Evolutionary conservation across 306 rosid species (phyloP).

Genomic region (Glycine soja): DNA sequence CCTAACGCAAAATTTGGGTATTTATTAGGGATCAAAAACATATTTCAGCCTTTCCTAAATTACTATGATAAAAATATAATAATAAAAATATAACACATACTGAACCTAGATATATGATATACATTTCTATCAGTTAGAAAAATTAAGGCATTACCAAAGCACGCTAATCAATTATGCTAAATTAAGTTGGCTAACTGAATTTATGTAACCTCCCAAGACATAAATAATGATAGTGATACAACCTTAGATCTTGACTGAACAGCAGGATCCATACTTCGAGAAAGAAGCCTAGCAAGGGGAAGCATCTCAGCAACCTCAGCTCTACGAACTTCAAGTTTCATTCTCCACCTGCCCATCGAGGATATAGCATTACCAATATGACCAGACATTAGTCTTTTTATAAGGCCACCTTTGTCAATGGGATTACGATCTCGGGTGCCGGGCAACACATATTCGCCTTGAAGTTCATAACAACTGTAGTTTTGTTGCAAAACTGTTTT

Average conservation of each 20-base stretch:
- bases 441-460: slow-evolving; percentile 94
- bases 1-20: too few relatives aligned
- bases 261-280: slow-evolving; percentile 89
- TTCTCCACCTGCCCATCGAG: slow-evolving; percentile 99
- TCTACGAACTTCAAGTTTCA: slow-evolving; percentile 87
- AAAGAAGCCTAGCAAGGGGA: slow-evolving; percentile 94
- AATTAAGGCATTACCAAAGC: not conserved
- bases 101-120: not conserved
- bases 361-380: slow-evolving; percentile 90
- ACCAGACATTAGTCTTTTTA: slow-evolving; percentile 81
- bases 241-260: slow-evolving; percentile 96
- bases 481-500: slow-evolving; percentile 92
- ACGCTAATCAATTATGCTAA: slow-evolving; percentile 26
- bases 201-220: slow-evolving; percentile 36
- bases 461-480: slow-evolving; percentile 93
- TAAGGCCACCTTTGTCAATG: slow-evolving; percentile 65
- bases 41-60: not conserved
- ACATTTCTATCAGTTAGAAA: not conserved
- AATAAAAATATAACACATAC: not conserved
- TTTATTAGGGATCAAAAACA: too few relatives aligned
- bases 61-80: not conserved
- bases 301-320: slow-evolving; percentile 99
- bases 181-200: slow-evolving; percentile 36
- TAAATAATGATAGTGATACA: slow-evolving; percentile 45
- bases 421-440: slow-evolving; percentile 85